Conservation (phyloP, 495 filamentous ascomycete species). For the Symbiotaphrina buchneri region DNA sequence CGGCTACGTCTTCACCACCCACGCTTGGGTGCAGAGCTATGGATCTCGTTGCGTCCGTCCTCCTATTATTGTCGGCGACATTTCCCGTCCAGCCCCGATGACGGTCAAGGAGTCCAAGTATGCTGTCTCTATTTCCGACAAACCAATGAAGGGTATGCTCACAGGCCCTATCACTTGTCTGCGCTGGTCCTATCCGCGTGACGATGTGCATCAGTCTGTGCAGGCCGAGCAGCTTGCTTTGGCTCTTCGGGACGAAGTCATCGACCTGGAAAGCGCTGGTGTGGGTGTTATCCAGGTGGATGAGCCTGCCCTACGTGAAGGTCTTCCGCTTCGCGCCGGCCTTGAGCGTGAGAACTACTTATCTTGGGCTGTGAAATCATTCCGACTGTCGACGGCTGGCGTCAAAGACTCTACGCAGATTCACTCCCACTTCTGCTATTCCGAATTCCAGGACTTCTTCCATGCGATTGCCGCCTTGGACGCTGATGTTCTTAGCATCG, state of each 20-base stretch:
- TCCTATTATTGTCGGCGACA: slow-evolving; percentile 94
- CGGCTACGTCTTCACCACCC: slow-evolving; percentile 96
- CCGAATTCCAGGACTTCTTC: slow-evolving; percentile 99
- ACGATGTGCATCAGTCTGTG: slow-evolving; percentile 94
- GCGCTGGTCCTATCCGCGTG: slow-evolving; percentile 98
- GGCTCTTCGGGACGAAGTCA: slow-evolving; percentile 91
- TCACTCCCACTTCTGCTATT: slow-evolving; percentile 99
- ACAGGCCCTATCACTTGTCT: slow-evolving; percentile 97
- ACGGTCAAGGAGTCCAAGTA: slow-evolving; percentile 99
- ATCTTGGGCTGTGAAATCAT: slow-evolving; percentile 87
- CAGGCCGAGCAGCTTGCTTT: slow-evolving; percentile 97
- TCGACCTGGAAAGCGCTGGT: slow-evolving; percentile 90
- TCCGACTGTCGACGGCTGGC: slow-evolving; percentile 81
- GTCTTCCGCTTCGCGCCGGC: slow-evolving; percentile 85
- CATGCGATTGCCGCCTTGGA: slow-evolving; percentile 95
- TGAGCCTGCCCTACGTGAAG: slow-evolving; percentile 96
- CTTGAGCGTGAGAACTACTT: slow-evolving; percentile 88
- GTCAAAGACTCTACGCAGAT: slow-evolving; percentile 91
- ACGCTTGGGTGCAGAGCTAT: slow-evolving; percentile 96
- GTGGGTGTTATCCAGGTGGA: slow-evolving; percentile 97
- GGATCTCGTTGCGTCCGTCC: slow-evolving; percentile 95
- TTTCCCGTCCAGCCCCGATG: slow-evolving; percentile 90
- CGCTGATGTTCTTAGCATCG: slow-evolving; percentile 92
- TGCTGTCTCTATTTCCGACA: slow-evolving; percentile 82
- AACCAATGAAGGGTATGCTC: slow-evolving; percentile 99